Conservation (phyloP, 1,284 basidiomycete genomes). For the Mycosarcoma mackinlayi region DNA sequence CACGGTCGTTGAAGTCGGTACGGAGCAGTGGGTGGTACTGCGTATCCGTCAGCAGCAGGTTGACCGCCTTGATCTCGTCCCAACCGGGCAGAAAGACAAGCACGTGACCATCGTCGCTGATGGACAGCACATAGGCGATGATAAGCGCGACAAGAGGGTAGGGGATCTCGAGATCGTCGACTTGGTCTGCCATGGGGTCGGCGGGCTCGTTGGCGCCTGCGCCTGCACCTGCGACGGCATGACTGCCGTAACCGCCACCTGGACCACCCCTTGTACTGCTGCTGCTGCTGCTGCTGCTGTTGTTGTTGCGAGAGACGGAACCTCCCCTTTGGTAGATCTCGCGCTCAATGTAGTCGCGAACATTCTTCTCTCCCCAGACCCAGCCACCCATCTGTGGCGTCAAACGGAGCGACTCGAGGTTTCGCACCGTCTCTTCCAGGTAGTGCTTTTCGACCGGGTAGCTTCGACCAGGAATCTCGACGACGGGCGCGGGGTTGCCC, state of each 20-base stretch:
- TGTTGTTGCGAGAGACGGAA: slow-evolving; percentile 16
- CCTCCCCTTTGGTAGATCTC: slow-evolving; percentile 71
- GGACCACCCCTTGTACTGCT: slow-evolving; percentile 3
- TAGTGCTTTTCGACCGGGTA: slow-evolving; percentile 87
- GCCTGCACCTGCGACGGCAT: slow-evolving; percentile 36
- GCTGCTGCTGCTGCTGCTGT: slow-evolving; percentile 4
- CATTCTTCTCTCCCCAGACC: slow-evolving; percentile 82
- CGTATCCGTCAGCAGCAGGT: slow-evolving; percentile 75
- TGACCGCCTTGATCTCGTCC: slow-evolving; percentile 89
- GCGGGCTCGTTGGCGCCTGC: slow-evolving; percentile 55
- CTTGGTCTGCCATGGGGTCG: slow-evolving; percentile 66
- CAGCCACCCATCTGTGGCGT: slow-evolving; percentile 71
- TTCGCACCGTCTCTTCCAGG: slow-evolving; percentile 79
- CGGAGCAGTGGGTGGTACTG: slow-evolving; percentile 70
- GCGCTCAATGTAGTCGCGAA: slow-evolving; percentile 79
- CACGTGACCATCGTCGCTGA: slow-evolving; percentile 85
- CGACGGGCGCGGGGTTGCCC: slow-evolving; percentile 76
- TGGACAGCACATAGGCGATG: slow-evolving; percentile 80
- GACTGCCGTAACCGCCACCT: slow-evolving; percentile 31
- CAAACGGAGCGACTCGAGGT: slow-evolving; percentile 47
- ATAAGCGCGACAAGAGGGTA: slow-evolving; percentile 84
- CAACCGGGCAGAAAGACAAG: slow-evolving; percentile 91
- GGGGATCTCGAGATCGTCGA: slow-evolving; percentile 83
- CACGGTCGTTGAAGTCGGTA: slow-evolving; percentile 55
- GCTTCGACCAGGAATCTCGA: slow-evolving; percentile 90